phyloP scores from a whole-genome alignment of 257 asterid species.

The Ocimum tenuiflorum region DNA sequence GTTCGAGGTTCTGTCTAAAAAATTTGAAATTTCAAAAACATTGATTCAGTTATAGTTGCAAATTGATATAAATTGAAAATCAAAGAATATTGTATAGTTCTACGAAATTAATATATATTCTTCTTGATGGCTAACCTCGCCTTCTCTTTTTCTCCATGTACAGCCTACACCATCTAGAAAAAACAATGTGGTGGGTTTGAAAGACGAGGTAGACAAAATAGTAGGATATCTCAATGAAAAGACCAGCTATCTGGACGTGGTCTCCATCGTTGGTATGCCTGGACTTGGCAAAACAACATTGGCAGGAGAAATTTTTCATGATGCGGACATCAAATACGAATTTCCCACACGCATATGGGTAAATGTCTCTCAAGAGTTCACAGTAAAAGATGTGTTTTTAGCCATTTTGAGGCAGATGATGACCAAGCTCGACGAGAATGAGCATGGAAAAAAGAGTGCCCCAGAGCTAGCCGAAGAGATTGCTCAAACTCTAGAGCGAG shows the following conservation, averaged over 20 bases:
- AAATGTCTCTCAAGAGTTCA: slow-evolving; percentile 22
- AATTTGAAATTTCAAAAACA: too few relatives aligned
- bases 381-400: not conserved
- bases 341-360: slow-evolving; percentile 30
- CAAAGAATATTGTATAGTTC: too few relatives aligned
- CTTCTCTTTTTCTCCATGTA: not conserved
- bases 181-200: slow-evolving; percentile 21
- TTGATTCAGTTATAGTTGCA: not conserved
- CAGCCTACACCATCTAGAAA: slow-evolving; percentile 16
- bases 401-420: slow-evolving; percentile 5
- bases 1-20: too few relatives aligned
- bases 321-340: not conserved
- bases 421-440: not conserved
- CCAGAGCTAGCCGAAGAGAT: not conserved
- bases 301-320: slow-evolving; percentile 20
- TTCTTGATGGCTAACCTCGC: too few relatives aligned
- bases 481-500: not conserved
- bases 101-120: too few relatives aligned
- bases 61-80: too few relatives aligned
- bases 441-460: not conserved
- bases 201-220: slow-evolving; percentile 13
- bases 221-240: slow-evolving; percentile 7
- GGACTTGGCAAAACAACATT: slow-evolving; percentile 37
- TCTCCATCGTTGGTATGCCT: slow-evolving; percentile 30
- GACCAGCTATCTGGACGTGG: slow-evolving; percentile 7